Conservation (phyloP, 495 filamentous ascomycete genomes). For the Penicillium waksmanii region DNA sequence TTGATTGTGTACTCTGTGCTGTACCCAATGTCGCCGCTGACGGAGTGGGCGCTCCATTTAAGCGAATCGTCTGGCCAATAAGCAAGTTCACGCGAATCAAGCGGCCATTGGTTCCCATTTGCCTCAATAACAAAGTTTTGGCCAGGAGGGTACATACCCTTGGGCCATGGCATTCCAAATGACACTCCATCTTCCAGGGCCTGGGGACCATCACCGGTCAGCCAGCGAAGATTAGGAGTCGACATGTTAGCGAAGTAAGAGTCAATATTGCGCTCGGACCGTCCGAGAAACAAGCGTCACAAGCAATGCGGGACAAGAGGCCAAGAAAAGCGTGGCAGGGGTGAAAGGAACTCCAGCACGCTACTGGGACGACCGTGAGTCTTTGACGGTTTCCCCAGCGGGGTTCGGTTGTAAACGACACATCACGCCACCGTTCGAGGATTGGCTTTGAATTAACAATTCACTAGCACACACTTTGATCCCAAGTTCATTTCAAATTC, state of each 20-base stretch:
- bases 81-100: constrained; percentile 28
- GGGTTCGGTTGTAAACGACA: constrained; percentile 7
- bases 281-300: constrained; percentile 1
- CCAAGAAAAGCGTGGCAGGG: constrained; percentile 5
- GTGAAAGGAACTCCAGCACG: not conserved
- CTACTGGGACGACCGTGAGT: not conserved
- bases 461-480: not conserved
- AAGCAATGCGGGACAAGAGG: constrained; percentile 18
- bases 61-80: constrained; percentile 28
- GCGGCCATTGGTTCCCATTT: constrained; percentile 12
- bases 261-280: constrained; percentile 3
- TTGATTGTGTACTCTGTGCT: constrained; percentile 15
- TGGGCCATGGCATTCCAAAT: constrained; percentile 28
- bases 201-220: constrained; percentile 18
- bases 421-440: constrained; percentile 7
- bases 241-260: constrained; percentile 9
- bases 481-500: not conserved
- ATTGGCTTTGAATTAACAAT: not conserved
- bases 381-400: not conserved
- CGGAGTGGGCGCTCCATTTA: constrained; percentile 24
- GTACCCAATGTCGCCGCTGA: constrained; percentile 18
- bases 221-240: constrained; percentile 21
- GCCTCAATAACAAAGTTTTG: constrained; percentile 24
- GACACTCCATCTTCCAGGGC: constrained; percentile 19
- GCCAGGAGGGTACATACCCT: constrained; percentile 16